Percentiles rank a stretch among this genome's conserved stretches.
Conservation (phyloP, 345 rosid genomes). For the Passiflora organensis region DNA sequence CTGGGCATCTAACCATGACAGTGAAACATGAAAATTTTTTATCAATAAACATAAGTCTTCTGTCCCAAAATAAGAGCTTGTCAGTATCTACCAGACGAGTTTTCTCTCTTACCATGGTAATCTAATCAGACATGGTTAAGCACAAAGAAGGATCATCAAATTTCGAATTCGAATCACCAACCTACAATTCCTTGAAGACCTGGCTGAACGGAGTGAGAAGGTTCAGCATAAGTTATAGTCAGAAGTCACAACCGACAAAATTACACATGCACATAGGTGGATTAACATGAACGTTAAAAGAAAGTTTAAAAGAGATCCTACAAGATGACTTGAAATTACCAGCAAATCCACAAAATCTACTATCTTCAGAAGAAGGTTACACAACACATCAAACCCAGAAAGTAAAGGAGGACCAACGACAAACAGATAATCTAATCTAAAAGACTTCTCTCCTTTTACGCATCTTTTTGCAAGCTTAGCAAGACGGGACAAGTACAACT, state of each 20-base stretch:
- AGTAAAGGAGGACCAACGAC: constrained; percentile 7
- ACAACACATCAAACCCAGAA: constrained; percentile 29
- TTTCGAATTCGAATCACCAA: too few relatives aligned
- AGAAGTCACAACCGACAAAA: constrained; percentile 42
- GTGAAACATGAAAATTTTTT: too few relatives aligned
- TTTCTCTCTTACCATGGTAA: too few relatives aligned
- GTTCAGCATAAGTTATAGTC: constrained; percentile 16
- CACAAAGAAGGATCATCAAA: too few relatives aligned
- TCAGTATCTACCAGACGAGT: too few relatives aligned
- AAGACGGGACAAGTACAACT: constrained; percentile 8
- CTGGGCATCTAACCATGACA: too few relatives aligned
- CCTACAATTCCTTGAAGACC: too few relatives aligned
- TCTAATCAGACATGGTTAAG: too few relatives aligned
- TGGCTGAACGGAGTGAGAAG: too few relatives aligned
- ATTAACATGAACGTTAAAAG: constrained; percentile 15
- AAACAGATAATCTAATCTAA: constrained; percentile 9
- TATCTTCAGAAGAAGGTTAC: constrained; percentile 39
- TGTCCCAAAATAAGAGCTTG: too few relatives aligned
- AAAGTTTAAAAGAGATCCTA: constrained; percentile 27
- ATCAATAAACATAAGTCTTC: too few relatives aligned
- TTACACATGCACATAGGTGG: constrained; percentile 29
- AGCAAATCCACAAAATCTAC: constrained; percentile 44
- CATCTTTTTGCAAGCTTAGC: constrained; percentile 16
- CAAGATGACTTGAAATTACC: constrained; percentile 20
- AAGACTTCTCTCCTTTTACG: too few relatives aligned